Evolutionary conservation across 2,329 filamentous ascomycete species (phyloP).

Genomic region (Colletotrichum melonis): DNA sequence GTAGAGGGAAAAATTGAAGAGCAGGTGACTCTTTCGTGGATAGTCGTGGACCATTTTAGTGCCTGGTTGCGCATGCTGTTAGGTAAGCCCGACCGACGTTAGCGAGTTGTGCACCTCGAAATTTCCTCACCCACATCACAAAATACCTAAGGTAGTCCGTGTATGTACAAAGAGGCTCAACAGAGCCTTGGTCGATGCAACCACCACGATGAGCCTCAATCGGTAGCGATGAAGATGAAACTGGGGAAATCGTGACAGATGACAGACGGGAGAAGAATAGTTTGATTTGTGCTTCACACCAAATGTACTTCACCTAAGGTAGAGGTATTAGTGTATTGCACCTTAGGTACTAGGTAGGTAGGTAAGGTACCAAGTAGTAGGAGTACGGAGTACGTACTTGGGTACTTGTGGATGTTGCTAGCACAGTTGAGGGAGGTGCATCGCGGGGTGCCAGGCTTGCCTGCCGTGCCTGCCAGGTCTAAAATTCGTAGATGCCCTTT

Average conservation of each 20-base stretch:
- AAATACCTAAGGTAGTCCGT: too few relatives aligned
- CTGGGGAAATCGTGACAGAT: conserved; percentile 1
- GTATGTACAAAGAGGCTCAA: background rate
- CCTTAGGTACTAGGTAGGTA: too few relatives aligned
- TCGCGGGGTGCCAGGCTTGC: background rate
- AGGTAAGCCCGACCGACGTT: background rate
- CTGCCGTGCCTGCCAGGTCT: background rate
- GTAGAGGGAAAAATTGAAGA: background rate
- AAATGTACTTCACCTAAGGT: background rate
- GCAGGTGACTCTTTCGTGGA: conserved; percentile 4
- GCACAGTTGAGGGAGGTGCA: background rate
- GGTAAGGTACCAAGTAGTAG: too few relatives aligned
- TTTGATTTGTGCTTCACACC: background rate
- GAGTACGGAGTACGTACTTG: too few relatives aligned
- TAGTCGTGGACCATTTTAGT: background rate
- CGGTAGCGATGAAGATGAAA: background rate
- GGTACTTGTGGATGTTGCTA: background rate
- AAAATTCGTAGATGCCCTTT: background rate
- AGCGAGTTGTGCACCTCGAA: background rate
- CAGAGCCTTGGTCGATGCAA: background rate
- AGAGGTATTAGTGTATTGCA: too few relatives aligned
- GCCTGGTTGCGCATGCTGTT: background rate
- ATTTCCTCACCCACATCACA: background rate
- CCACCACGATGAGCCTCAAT: background rate
- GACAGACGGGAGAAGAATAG: background rate